Evolutionary conservation across 768 basidiomycete genomes (phyloP), one percentile per base, ranked within the genome.

Genomic region (Kondoa malvinella): DNA sequence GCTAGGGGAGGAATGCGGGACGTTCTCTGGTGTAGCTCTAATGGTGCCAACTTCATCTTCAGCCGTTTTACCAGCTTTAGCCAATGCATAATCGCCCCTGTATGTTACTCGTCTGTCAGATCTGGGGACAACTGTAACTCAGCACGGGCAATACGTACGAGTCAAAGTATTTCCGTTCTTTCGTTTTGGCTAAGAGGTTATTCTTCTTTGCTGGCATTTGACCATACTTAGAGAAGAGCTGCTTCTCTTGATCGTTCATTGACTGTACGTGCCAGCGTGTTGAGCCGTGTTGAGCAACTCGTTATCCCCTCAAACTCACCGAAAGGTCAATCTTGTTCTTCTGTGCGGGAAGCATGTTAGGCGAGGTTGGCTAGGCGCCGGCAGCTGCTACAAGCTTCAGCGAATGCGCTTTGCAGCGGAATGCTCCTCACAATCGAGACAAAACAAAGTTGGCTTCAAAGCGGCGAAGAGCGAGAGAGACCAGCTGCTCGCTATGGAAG

Each of bases 131-230:
- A n/a, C 34, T 30, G 59, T 2, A 4, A 25, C 25, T 34, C 58
- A 50, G 59, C 34, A 29, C 2, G 29, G 33, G 61, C 64, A 29
- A 34, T 17, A 31, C 67, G 4, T 29, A 60, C 69, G 34, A 29
- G 79, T 97, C 95, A 77, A 99, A 99, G 80, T 91, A 99, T 79
- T 97, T 97, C 75, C 95, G 88, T 76, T 99, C 94, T 92, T 96
- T 67, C 15, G 27, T 34, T 29, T 17, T 57, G 33, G 8, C 33
- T 8, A 4, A 17, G 63, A 61, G 26, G 62, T 61, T 15, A n/a
- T 16, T 26, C 56, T 25, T 27, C 66, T 66, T 69, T 3, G 85
- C 84, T 27, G 92, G 92, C 34, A 94, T 80, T 78, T 91, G 92
- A 67, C 92, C 92, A 78, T 97, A 97, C 77, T 88, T 84, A 50